A percentile compares a stretch with the other conserved stretches of the same genome.
These are phyloP conservation scores for Fusarium sp. DNA, from an alignment of 2,329 filamentous ascomycete genomes.

Conservation along the genomic window DNA sequence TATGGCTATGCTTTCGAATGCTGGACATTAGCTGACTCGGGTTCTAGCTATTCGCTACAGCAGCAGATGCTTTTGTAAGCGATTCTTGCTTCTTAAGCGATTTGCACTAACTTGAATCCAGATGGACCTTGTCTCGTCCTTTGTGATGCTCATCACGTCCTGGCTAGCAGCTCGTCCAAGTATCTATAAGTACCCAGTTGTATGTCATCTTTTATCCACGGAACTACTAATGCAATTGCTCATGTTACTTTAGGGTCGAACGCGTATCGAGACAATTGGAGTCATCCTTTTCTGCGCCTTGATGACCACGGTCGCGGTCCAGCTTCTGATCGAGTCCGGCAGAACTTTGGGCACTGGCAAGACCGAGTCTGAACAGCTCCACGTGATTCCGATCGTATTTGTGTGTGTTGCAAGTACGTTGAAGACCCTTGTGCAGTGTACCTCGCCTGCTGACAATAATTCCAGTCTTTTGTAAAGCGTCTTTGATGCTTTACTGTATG, in stretches of 20 bases:
- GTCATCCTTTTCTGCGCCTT: constrained; percentile 9
- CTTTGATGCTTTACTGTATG: constrained; percentile 1
- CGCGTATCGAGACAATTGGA: constrained; percentile 2
- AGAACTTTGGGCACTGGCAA: constrained; percentile 1
- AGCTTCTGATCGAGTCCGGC: constrained; percentile 4
- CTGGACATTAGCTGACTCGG: background rate
- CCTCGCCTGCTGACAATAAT: background rate
- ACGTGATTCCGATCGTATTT: background rate
- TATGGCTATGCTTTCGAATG: background rate
- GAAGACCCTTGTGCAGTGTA: background rate
- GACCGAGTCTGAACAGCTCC: constrained; percentile 1
- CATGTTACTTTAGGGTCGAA: background rate
- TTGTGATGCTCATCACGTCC: constrained; percentile 4
- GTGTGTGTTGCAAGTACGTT: constrained; percentile 1
- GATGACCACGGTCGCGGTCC: constrained; percentile 2
- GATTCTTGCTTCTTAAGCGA: accelerated
- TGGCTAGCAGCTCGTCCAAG: constrained; percentile 4
- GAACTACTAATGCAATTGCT: background rate
- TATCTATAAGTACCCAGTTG: constrained; percentile 10
- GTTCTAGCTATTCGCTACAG: background rate
- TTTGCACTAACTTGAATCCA: background rate
- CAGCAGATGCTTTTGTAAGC: constrained; percentile 5
- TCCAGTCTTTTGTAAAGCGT: background rate
- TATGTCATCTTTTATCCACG: background rate
- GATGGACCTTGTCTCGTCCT: constrained; percentile 8